phyloP scores from a whole-genome alignment of 176 grass and related monocot species.

The Otatea glauca region DNA sequence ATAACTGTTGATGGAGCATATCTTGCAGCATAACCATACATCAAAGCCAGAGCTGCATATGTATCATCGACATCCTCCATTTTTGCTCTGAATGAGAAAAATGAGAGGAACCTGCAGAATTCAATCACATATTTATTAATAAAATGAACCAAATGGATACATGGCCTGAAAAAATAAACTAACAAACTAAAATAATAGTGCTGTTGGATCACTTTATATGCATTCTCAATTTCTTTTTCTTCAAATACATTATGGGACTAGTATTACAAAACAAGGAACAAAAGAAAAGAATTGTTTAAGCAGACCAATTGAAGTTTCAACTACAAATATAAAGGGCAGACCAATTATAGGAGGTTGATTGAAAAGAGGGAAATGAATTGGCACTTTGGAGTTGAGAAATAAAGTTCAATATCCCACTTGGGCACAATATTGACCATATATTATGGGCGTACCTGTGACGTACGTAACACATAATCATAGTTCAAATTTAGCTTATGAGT shows the following conservation, averaged over 20 bases:
- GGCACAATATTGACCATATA: conserved; percentile 26
- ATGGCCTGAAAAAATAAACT: conserved; percentile 27
- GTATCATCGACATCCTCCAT: conserved; percentile 90
- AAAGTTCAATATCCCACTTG: conserved; percentile 2
- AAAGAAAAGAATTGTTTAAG: not conserved
- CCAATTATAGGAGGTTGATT: not conserved
- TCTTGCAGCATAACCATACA: conserved; percentile 99
- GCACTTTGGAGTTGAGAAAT: conserved; percentile 7
- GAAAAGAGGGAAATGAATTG: conserved; percentile 27
- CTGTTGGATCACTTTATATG: not conserved
- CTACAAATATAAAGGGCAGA: not conserved
- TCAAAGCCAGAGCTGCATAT: conserved; percentile 92
- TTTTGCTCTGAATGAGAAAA: conserved; percentile 79
- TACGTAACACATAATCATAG: not conserved
- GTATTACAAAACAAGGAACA: conserved; percentile 8
- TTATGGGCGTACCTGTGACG: not conserved
- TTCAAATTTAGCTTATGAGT: conserved; percentile 17
- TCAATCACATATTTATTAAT: conserved; percentile 31
- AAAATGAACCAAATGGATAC: conserved; percentile 33
- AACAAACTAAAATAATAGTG: conserved; percentile 18
- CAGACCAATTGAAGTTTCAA: not conserved
- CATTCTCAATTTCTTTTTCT: conserved; percentile 20
- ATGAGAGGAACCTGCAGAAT: conserved; percentile 78
- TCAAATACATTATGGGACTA: conserved; percentile 33
- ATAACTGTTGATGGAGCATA: conserved; percentile 98